Evolutionary conservation across 192 early-diverging fungal genomes (phyloP).

Genomic region (Backusella australiensis): DNA sequence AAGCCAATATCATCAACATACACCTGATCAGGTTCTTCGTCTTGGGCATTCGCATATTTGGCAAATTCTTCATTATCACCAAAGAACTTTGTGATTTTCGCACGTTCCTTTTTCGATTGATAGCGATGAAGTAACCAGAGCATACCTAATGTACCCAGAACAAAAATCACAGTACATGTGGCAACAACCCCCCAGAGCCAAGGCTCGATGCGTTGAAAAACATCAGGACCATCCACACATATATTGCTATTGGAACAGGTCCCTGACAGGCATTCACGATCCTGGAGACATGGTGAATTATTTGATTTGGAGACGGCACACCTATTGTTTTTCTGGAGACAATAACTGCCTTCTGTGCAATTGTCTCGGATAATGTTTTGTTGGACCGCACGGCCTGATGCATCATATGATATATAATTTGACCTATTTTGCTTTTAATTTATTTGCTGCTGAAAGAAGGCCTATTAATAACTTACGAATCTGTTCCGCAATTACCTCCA

Average conservation of each 20-base stretch:
- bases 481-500: slow-evolving; percentile 26
- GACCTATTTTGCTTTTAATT: slow-evolving; percentile 10
- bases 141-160: slow-evolving; percentile 12
- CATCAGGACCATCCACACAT: slow-evolving; percentile 30
- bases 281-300: slow-evolving; percentile 22
- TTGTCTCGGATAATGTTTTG: slow-evolving; percentile 36
- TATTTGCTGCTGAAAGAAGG: not conserved
- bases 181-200: slow-evolving; percentile 33
- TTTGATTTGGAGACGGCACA: slow-evolving; percentile 21
- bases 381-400: slow-evolving; percentile 4
- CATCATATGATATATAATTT: slow-evolving; percentile 25
- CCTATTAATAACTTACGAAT: slow-evolving; percentile 20
- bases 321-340: not conserved
- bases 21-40: not conserved
- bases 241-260: slow-evolving; percentile 25
- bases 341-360: slow-evolving; percentile 32
- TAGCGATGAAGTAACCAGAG: slow-evolving; percentile 39
- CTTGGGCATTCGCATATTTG: slow-evolving; percentile 18
- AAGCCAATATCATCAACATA: not conserved
- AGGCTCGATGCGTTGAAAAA: slow-evolving; percentile 20
- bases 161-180: slow-evolving; percentile 26
- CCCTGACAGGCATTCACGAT: slow-evolving; percentile 30
- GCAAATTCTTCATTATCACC: slow-evolving; percentile 30
- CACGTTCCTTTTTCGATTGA: slow-evolving; percentile 35
- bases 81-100: slow-evolving; percentile 33